Evolutionary conservation across 202 grass and related monocot genomes (phyloP), one percentile per base, ranked within the genome.

Genomic region (Carex sylvatica): DNA sequence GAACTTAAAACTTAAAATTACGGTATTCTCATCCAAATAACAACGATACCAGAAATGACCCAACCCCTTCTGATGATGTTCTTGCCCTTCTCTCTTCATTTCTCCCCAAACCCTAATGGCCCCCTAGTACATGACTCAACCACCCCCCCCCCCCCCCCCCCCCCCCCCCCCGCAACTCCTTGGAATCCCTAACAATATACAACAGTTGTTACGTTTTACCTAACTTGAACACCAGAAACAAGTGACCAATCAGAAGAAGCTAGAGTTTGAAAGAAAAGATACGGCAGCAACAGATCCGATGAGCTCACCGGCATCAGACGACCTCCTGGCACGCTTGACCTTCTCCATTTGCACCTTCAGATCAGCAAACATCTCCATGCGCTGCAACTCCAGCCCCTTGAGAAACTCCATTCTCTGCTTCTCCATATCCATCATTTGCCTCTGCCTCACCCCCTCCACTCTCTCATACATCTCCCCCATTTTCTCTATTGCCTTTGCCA

Each of bases 351-450:
- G 91, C 26, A 99, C 86, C 52, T 99, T 91, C 67, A 91, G 88
- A 83, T 99, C 96, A 9, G 95, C 89, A 40, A 99, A 93, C 58
- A 92, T 86, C 74, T 99, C 87, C 96, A 99, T 99, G 59, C 91
- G 80, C 79, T 99, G 92, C n/a, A 99, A 72, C 56, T 99, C 96
- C 4, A 99, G 88, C 26, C 89, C 89, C 88, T 93, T 92, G 18
- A 91, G 82, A 47, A 96, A 99, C 83, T 96, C 94, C 89, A 99
- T 93, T 78, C 91, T 49, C 85, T 99, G 91, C 85, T 88, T 92
- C 89, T 99, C 96, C 93, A 96, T 88, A 81, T 99, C 93, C 84
- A 96, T 81, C 0, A 91, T 88, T 9, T 96, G 92, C 78, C 81
- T 85, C 88, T 99, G 93, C 89, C 95, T 96, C 22, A 89, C 61